These are phyloP conservation scores for Wickerhamiella azyma DNA, from an alignment of 805 yeast species.

Conservation along the genomic window DNA sequence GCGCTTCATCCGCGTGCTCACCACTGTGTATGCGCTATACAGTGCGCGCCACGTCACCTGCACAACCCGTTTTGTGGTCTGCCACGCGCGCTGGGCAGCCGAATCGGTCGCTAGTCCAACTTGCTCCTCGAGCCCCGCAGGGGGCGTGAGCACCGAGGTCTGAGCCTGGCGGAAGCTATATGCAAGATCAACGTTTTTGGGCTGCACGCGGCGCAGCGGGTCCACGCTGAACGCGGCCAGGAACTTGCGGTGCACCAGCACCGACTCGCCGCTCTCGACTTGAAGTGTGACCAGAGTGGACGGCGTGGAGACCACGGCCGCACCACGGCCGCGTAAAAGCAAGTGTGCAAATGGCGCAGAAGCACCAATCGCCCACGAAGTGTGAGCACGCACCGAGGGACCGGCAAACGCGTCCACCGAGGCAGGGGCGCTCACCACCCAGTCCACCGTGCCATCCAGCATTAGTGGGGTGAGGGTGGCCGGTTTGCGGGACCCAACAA, in stretches of 20 bases:
- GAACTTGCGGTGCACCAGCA: conserved; percentile 29
- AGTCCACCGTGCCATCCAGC: conserved; percentile 29
- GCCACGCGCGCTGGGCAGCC: conserved; percentile 1
- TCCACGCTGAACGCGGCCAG: conserved; percentile 31
- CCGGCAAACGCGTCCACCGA: conserved; percentile 37
- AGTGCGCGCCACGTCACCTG: background rate
- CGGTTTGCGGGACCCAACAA: conserved; percentile 11
- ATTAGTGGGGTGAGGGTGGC: conserved; percentile 26
- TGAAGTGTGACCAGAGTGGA: conserved; percentile 30
- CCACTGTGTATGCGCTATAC: background rate
- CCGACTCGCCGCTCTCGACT: conserved; percentile 29
- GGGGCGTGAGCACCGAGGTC: background rate
- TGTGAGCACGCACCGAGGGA: conserved; percentile 20
- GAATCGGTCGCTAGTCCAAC: background rate
- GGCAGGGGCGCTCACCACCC: conserved; percentile 31
- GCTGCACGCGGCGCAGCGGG: conserved; percentile 13
- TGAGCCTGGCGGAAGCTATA: conserved; percentile 1
- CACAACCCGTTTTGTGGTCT: background rate
- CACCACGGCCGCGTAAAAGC: conserved; percentile 33
- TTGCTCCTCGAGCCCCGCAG: background rate
- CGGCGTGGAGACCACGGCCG: conserved; percentile 30
- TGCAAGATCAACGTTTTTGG: conserved; percentile 4
- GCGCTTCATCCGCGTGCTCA: background rate
- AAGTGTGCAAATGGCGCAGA: conserved; percentile 23
- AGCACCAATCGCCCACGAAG: conserved; percentile 16